phyloP scores from a whole-genome alignment of 164 flowering plant species.

The Santalum album region DNA sequence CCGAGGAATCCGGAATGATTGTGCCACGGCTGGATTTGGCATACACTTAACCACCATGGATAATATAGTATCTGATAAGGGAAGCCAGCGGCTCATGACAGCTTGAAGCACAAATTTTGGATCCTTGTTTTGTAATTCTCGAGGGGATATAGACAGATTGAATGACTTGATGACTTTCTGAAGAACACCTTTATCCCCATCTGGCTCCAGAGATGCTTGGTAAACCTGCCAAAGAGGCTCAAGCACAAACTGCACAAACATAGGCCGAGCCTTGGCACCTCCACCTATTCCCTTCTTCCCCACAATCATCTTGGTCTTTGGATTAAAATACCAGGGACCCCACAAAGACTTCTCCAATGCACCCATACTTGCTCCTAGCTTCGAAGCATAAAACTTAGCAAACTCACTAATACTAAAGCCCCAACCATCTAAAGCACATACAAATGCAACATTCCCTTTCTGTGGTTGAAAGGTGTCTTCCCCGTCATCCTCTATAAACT shows the following conservation, averaged over 20 bases:
- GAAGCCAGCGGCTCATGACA: conserved; percentile 92
- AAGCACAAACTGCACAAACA: conserved; percentile 87
- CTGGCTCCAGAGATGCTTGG: conserved; percentile 45
- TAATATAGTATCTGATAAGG: conserved; percentile 64
- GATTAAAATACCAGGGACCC: conserved; percentile 66
- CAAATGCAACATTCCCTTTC: conserved; percentile 89
- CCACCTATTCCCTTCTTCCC: conserved; percentile 61
- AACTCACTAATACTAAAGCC: conserved; percentile 64
- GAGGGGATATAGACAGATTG: conserved; percentile 53
- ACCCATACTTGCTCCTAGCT: conserved; percentile 52
- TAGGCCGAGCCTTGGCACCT: conserved; percentile 48
- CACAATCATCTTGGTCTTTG: conserved; percentile 75
- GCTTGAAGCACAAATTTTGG: conserved; percentile 69
- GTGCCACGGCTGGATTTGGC: conserved; percentile 80
- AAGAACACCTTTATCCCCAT: conserved; percentile 54
- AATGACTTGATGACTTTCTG: conserved; percentile 65
- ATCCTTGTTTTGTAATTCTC: conserved; percentile 84
- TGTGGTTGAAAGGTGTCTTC: conserved; percentile 88
- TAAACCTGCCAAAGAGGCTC: conserved; percentile 90
- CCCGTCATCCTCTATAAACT: conserved; percentile 71
- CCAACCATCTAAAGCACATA: conserved; percentile 94
- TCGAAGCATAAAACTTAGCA: conserved; percentile 70
- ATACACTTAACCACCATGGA: conserved; percentile 74
- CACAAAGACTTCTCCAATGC: conserved; percentile 61
- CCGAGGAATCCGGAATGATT: conserved; percentile 53